These are phyloP conservation scores for Barbatosphaeria neglecta DNA, from an alignment of 495 filamentous ascomycete genomes.

Conservation along the genomic window DNA sequence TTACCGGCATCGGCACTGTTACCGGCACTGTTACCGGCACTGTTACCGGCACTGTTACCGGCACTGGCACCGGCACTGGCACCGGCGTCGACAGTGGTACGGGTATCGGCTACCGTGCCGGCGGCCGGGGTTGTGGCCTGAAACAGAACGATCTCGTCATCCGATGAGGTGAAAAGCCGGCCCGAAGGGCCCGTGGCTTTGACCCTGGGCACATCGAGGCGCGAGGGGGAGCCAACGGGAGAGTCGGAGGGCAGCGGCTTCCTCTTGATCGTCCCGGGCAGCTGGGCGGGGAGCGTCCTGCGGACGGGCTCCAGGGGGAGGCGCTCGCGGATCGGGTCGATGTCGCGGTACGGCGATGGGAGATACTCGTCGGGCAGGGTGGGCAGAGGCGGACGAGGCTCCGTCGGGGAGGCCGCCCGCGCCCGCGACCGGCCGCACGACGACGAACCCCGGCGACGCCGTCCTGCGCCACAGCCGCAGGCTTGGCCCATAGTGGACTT, in stretches of 20 bases:
- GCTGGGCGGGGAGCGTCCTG: not conserved
- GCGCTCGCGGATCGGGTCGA: not conserved
- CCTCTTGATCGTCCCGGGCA: no score
- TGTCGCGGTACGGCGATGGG: not conserved
- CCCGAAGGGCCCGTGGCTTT: not conserved
- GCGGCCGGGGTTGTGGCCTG: not conserved
- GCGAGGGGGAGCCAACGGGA: not conserved
- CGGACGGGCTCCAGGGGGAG: not conserved
- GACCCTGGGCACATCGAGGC: not conserved
- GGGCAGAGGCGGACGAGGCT: not conserved
- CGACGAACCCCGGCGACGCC: not conserved
- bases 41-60: not conserved
- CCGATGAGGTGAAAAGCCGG: not conserved
- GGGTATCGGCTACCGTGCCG: not conserved
- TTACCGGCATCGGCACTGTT: no score
- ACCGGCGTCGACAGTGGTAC: not conserved
- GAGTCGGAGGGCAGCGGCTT: not conserved
- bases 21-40: no score
- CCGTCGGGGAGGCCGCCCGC: not conserved
- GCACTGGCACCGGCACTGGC: not conserved
- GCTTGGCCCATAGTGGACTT: not conserved
- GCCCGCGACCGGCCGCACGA: not conserved
- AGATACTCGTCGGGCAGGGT: not conserved
- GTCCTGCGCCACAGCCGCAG: not conserved
- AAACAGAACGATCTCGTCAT: not conserved